A percentile compares a stretch with the other conserved stretches of the same genome.
Conservation (phyloP, 306 rosid species). For the Gillenia trifoliata region DNA sequence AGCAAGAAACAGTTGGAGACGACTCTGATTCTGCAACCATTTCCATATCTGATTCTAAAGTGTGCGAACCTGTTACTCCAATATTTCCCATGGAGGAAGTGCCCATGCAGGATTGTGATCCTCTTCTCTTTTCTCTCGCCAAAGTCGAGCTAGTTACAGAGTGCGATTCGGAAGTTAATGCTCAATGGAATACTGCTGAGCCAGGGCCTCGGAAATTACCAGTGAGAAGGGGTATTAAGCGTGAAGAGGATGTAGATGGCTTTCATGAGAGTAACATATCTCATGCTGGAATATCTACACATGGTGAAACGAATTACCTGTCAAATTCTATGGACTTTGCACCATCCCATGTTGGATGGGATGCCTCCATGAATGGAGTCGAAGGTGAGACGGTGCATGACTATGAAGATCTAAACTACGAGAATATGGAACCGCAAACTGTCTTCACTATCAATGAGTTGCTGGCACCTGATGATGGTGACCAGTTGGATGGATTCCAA, state of each 20-base stretch:
- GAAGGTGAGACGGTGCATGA: conserved; percentile 40
- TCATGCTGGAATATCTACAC: conserved; percentile 28
- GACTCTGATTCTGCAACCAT: conserved; percentile 52
- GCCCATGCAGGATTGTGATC: conserved; percentile 52
- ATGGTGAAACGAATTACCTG: conserved; percentile 25
- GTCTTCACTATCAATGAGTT: conserved; percentile 69
- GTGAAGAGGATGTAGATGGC: conserved; percentile 56
- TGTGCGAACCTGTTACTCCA: conserved; percentile 50
- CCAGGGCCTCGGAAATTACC: conserved; percentile 73
- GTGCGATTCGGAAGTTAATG: conserved; percentile 42
- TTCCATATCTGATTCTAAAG: conserved; percentile 34
- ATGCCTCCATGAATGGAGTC: conserved; percentile 29
- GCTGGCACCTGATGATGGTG: conserved; percentile 52
- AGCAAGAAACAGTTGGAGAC: conserved; percentile 47
- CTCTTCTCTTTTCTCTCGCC: conserved; percentile 62
- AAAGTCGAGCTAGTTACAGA: conserved; percentile 62
- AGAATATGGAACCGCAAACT: conserved; percentile 67
- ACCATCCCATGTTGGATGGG: conserved; percentile 34
- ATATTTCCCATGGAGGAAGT: conserved; percentile 47
- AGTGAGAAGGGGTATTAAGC: conserved; percentile 71
- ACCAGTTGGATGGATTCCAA: conserved; percentile 42
- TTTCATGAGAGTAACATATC: conserved; percentile 31
- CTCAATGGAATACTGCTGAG: conserved; percentile 51
- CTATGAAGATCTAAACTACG: conserved; percentile 39
- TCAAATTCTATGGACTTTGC: conserved; percentile 27